Base-by-base conservation (phyloP, 495 filamentous ascomycete genomes). In the Penicillium ucsense region DNA sequence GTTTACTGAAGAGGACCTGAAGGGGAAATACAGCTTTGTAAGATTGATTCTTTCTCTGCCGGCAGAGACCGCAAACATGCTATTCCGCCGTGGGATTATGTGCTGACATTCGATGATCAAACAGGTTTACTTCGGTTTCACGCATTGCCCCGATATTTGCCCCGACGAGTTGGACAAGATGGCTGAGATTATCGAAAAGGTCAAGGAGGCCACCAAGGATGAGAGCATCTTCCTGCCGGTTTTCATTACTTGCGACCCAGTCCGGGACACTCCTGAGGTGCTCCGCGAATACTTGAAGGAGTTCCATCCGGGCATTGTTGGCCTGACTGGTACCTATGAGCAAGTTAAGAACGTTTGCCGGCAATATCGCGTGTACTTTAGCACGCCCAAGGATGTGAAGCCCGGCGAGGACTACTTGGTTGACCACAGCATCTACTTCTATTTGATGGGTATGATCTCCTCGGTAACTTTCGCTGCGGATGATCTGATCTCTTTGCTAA, bases 151-250 rank as follows among this genome's bases (percentile, higher is more conserved):
- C 8, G 92, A 98, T 66, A 98, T 98, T 66, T 98, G 92, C 74
- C 92, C 92, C 31, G 92, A 98, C 55, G 92, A 98, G 72, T 83
- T 98, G 45, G 92, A 98, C 66, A 98, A 98, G 71, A 95, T 98
- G 89, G 88, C 90, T 41, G 72, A 73, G 52, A 94, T 95, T 75
- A 87, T 94, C 60, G 88, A 96, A 61, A 73, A 85, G 37, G 88
- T 92, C 41, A 74, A 80, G 54, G 76, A 60, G 12, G 52, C 59
- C 30, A 69, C 74, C 20, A 62, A 67, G 38, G 62, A 65, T 39
- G 60, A 77, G 32, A 70, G 73, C 48, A 60, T 78, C 43, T 66
- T 85, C 57, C 63, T 77, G 34, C 89, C 94, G 3, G 74, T 98
- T 28, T 95, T 98, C 66, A 86, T 98, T 49, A 91, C 91, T 40